Conservation (phyloP, 306 rosid genomes). For the Abrus pulchellus region DNA sequence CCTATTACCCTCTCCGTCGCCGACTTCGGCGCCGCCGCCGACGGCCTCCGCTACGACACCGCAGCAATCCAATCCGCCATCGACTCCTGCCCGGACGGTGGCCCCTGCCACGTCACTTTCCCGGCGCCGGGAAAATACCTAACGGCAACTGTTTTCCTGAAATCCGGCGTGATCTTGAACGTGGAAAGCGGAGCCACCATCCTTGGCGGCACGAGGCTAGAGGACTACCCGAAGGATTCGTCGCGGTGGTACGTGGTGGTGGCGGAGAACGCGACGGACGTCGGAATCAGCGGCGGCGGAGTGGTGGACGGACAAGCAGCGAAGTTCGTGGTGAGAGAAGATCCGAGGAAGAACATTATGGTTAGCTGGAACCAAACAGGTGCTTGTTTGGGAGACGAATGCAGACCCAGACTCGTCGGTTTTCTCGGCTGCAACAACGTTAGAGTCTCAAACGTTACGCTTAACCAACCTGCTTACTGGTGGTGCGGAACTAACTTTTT, state of each 20-base stretch:
- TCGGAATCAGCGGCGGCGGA: constrained; percentile 89
- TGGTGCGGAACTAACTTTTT: constrained; percentile 57
- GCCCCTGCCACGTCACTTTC: constrained; percentile 68
- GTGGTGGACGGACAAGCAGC: constrained; percentile 86
- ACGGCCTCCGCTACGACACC: constrained; percentile 82
- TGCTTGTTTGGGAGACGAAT: constrained; percentile 85
- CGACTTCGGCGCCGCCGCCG: constrained; percentile 84
- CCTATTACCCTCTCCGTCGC: constrained; percentile 59
- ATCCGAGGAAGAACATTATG: constrained; percentile 87
- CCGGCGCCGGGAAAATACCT: constrained; percentile 78
- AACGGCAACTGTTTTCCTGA: constrained; percentile 79
- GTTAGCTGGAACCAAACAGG: constrained; percentile 95
- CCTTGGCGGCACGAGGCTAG: constrained; percentile 66
- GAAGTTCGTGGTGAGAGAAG: constrained; percentile 72
- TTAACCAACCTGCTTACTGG: constrained; percentile 90
- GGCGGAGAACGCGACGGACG: constrained; percentile 85
- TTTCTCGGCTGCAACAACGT: constrained; percentile 67
- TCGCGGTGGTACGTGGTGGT: constrained; percentile 79
- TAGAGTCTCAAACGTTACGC: constrained; percentile 61
- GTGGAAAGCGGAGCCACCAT: constrained; percentile 72
- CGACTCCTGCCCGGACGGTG: constrained; percentile 58
- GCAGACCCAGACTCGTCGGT: constrained; percentile 86
- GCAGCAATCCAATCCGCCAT: constrained; percentile 83
- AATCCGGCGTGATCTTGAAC: constrained; percentile 74
- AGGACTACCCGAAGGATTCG: constrained; percentile 74